A percentile compares a stretch with the other conserved stretches of the same genome.
These are phyloP conservation scores for Coemansia sp. DNA, from an alignment of 192 early-diverging fungal genomes.

Conservation along the genomic window DNA sequence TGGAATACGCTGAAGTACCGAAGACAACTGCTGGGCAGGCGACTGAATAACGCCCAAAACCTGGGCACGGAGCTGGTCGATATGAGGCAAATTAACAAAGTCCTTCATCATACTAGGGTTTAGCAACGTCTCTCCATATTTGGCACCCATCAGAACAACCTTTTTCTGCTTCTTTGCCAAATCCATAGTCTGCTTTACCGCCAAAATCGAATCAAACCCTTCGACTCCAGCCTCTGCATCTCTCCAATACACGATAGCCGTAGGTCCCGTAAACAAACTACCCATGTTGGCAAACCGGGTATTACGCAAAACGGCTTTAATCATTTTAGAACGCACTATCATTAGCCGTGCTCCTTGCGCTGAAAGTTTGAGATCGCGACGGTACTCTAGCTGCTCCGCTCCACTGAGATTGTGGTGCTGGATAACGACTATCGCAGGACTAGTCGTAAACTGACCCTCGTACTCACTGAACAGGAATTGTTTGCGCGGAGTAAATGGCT, in stretches of 20 bases:
- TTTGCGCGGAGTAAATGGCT: slow-evolving; percentile 56
- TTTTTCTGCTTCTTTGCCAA: slow-evolving; percentile 31
- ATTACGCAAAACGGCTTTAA: slow-evolving; percentile 49
- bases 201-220: slow-evolving; percentile 2
- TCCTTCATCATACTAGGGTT: slow-evolving; percentile 40
- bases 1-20: slow-evolving; percentile 38
- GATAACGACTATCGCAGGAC: slow-evolving; percentile 32
- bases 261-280: slow-evolving; percentile 49
- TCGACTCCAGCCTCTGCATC: background rate
- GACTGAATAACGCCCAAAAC: slow-evolving; percentile 41
- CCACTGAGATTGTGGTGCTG: slow-evolving; percentile 56
- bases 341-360: slow-evolving; percentile 38
- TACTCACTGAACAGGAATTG: slow-evolving; percentile 54
- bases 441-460: slow-evolving; percentile 32
- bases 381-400: slow-evolving; percentile 33
- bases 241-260: slow-evolving; percentile 42
- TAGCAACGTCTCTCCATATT: slow-evolving; percentile 38
- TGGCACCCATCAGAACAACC: slow-evolving; percentile 48
- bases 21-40: slow-evolving; percentile 34
- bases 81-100: slow-evolving; percentile 39
- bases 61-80: slow-evolving; percentile 49
- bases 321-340: slow-evolving; percentile 49
- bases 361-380: slow-evolving; percentile 25
- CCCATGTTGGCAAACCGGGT: slow-evolving; percentile 44
- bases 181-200: slow-evolving; percentile 37